phyloP scores from a whole-genome alignment of 371 early-diverging fungal genomes.

The Rhizopus arrhizus region DNA sequence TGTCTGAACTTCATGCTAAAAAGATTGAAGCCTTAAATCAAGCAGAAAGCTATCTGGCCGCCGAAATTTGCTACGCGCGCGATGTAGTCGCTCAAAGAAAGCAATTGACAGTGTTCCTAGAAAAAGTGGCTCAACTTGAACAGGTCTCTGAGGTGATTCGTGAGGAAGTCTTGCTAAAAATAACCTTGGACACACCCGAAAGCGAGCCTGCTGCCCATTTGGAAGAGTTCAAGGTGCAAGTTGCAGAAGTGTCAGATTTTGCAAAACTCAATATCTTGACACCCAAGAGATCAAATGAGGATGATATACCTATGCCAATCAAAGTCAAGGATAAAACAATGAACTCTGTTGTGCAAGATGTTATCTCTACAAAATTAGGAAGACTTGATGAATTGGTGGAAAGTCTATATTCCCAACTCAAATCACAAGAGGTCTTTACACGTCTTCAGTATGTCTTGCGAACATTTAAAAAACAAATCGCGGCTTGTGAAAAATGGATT shows the following conservation, averaged over 20 bases:
- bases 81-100: slow-evolving; percentile 29
- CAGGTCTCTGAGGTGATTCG: slow-evolving; percentile 34
- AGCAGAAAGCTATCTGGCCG: slow-evolving; percentile 19
- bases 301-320: slow-evolving; percentile 28
- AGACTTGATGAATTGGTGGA: slow-evolving; percentile 33
- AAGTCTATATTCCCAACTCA: slow-evolving; percentile 30
- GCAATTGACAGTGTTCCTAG: slow-evolving; percentile 24
- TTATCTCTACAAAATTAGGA: slow-evolving; percentile 26
- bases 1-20: slow-evolving; percentile 32
- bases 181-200: not conserved
- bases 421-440: slow-evolving; percentile 40
- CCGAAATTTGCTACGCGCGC: slow-evolving; percentile 28
- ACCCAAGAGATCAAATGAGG: slow-evolving; percentile 33
- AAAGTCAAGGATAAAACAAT: slow-evolving; percentile 42
- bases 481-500: slow-evolving; percentile 40
- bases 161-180: slow-evolving; percentile 19
- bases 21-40: slow-evolving; percentile 26
- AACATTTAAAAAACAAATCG: slow-evolving; percentile 34
- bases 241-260: slow-evolving; percentile 7
- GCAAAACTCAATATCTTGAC: slow-evolving; percentile 13
- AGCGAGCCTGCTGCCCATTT: slow-evolving; percentile 8
- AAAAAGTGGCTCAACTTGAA: slow-evolving; percentile 27
- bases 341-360: slow-evolving; percentile 43
- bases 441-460: slow-evolving; percentile 37
- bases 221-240: slow-evolving; percentile 21